phyloP scores from a whole-genome alignment of 2,329 filamentous ascomycete genomes.

The Lasiodiplodia gonubiensis region DNA sequence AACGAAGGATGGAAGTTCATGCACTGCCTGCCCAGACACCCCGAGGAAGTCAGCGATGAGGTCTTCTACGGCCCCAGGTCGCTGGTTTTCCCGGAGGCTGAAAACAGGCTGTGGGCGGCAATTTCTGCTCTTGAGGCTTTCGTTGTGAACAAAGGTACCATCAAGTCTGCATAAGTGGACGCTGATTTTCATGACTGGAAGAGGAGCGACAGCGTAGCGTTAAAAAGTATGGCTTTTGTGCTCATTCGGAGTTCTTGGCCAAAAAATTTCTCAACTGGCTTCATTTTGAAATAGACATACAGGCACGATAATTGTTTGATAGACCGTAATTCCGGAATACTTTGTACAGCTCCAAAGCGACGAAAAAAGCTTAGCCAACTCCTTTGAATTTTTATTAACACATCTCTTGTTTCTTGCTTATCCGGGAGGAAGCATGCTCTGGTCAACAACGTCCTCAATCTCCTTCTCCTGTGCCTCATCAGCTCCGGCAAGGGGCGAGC shows the following conservation, averaged over 20 bases:
- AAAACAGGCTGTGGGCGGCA: conserved; percentile 92
- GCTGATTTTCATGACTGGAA: background rate
- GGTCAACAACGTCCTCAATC: conserved; percentile 92
- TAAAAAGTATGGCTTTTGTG: background rate
- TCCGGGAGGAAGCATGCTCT: conserved; percentile 89
- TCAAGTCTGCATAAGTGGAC: conserved; percentile 45
- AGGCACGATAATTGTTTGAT: conserved; percentile 2
- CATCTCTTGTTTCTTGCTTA: conserved; percentile 51
- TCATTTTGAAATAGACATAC: background rate
- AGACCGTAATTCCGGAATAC: conserved; percentile 18
- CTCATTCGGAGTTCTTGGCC: conserved; percentile 9
- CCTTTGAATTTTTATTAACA: conserved; percentile 23
- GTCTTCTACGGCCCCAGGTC: conserved; percentile 89
- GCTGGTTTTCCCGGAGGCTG: conserved; percentile 90
- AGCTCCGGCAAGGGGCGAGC: conserved; percentile 81
- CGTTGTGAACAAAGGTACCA: conserved; percentile 90
- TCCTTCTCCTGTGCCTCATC: conserved; percentile 81
- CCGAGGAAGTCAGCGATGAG: conserved; percentile 90
- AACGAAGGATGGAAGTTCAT: conserved; percentile 95
- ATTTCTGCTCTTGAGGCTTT: conserved; percentile 84
- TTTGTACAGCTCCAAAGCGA: conserved; percentile 10
- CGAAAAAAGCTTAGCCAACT: conserved; percentile 11
- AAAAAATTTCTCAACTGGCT: conserved; percentile 1
- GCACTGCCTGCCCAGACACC: conserved; percentile 93
- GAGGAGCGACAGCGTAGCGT: background rate